Evolutionary conservation across 176 grass and related monocot genomes (phyloP), one percentile per base, ranked within the genome.

Genomic region (Cenchrus americanus): DNA sequence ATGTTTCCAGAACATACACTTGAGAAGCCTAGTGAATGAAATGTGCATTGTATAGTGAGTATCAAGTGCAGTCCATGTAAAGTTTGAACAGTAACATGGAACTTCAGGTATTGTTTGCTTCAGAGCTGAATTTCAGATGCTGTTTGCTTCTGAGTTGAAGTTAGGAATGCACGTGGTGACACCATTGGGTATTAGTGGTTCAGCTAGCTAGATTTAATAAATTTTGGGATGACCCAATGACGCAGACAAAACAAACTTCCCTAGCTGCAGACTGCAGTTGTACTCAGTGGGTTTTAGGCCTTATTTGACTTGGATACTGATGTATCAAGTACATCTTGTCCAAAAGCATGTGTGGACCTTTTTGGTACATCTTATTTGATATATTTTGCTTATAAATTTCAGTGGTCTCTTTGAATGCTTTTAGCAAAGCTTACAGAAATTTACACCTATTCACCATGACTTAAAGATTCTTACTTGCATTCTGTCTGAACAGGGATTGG

Each of bases 401-500:
- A 43, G 8, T 54, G 50, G 53, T 50, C 21, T 18, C 7, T 55
- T 67, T n/a, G 71, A 86, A 80, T 75, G 23, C 66, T 71, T 10
- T 59, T 73, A 27, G 26, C 67, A 5, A 82, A 73, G 19, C 65
- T 65, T 78, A 52, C 67, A 51, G 69, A 86, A 69, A 40, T 50
- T 74, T 74, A n/a, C 49, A 63, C n/a, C 14, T 50, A 65, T 72
- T 10, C 58, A 86, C 47, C 43, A 64, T 75, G 32, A 71, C 44
- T 63, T 21, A 64, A n/a, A 40, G 13, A 69, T 83, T 82, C 57
- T 44, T 58, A 68, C 52, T 75, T 0, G 5, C 0, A 30, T 68
- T 57, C 19, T 87, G 55, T 84, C 69, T 87, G 17, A 88, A 73
- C 69, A 92, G 87, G 90, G 48, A 69, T 73, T 70, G 49, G 85